Base-by-base conservation (phyloP, 2,329 filamentous ascomycete species). In the Davidsoniella virescens region DNA sequence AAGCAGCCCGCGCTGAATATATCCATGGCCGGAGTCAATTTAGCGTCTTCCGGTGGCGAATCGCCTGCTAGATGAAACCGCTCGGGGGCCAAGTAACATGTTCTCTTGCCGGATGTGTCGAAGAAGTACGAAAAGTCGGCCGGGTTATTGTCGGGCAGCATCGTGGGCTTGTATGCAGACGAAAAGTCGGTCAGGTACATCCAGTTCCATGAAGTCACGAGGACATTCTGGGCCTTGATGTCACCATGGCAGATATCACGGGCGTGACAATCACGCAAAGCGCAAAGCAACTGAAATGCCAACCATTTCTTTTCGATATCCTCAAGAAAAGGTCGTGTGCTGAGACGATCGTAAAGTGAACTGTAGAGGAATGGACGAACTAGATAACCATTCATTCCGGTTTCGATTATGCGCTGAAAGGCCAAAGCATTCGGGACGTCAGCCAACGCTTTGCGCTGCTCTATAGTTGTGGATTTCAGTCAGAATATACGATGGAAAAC, bases 201-300 rank as follows among this genome's bases (percentile, higher is more conserved):
- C 92, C 93, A 98, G 67, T 96, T 95, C 92, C 92, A 98, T 5
- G 92, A 96, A 0, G 92, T 98, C 47, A 98, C 90, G 44, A 98
- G 70, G 36, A 94, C 79, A 59, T 98, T 98, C 65, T 98, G 90
- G 1, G 90, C 92, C 70, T 98, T 98, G 69, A 98, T 96, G 61
- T 98, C 93, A 52, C 92, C 93, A 62, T 98, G 92, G 62, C 88
- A 96, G 47, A 98, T 73, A 59, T 93, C 85, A 44, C 83, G 76
- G 25, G 83, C 73, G 63, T 98, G 92, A 59, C 87, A 95, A 64
- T 98, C 93, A 51, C 88, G 80, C 52, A 98, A 70, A 2, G 86
- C 88, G 63, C 87, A 95, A 9, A 98, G 74, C 2, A 98, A 75
- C 67, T 98, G 92, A 59, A 94, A 98, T 0, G 90, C 85, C 47